A percentile compares a stretch with the other conserved stretches of the same genome.
phyloP scores from a whole-genome alignment of 768 basidiomycete genomes.

The Agaricus subrufescens region DNA sequence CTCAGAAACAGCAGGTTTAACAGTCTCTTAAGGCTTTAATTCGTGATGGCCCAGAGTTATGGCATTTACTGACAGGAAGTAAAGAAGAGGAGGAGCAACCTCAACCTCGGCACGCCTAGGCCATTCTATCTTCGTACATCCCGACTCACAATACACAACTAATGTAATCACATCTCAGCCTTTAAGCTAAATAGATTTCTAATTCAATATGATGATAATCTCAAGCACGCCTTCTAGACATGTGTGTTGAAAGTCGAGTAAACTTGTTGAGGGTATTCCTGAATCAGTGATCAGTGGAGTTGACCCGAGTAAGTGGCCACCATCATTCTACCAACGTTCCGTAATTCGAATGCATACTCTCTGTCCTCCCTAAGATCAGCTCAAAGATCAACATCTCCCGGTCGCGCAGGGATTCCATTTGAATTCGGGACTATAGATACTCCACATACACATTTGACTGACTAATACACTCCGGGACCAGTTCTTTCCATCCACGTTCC shows the following conservation, averaged over 20 bases:
- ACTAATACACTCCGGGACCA: conserved; percentile 19
- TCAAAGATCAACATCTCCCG: not conserved
- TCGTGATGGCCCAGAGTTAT: conserved; percentile 74
- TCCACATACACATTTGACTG: too few relatives aligned
- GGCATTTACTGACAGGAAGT: conserved; percentile 44
- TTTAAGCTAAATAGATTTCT: not conserved
- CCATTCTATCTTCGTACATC: not conserved
- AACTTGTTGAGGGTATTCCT: conserved; percentile 29
- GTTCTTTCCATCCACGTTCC: conserved; percentile 27
- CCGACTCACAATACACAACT: not conserved
- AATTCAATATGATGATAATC: too few relatives aligned
- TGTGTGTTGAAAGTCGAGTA: conserved; percentile 18
- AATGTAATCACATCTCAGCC: not conserved
- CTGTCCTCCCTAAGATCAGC: not conserved
- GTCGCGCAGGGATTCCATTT: conserved; percentile 36
- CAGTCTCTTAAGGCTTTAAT: conserved; percentile 54
- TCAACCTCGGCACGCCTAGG: not conserved
- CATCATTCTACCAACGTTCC: conserved; percentile 38
- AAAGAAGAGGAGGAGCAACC: conserved; percentile 20
- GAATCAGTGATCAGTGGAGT: conserved; percentile 34
- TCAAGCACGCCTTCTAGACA: too few relatives aligned
- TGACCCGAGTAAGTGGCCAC: conserved; percentile 26
- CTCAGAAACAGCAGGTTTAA: not conserved
- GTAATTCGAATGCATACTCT: not conserved
- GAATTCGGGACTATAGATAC: conserved; percentile 25